Evolutionary conservation across 305 asterid species (phyloP), one percentile per base, ranked within the genome.

Genomic region (Euphrasia arctica): DNA sequence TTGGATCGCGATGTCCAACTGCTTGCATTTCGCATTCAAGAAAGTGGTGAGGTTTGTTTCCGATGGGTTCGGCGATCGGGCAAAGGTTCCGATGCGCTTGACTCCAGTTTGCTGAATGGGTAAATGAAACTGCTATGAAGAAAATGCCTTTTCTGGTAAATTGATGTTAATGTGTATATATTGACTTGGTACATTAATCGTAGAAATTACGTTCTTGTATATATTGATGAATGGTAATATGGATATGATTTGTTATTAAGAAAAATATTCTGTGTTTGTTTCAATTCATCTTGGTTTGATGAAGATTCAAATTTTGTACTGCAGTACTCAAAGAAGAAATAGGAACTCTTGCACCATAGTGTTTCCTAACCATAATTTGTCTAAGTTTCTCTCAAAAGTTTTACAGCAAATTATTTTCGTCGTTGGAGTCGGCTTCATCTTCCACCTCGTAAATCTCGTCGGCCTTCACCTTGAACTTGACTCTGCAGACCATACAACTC

Each of bases 1-100:
- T 58, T 88, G 86, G 96, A 81, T 89, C 15, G 89, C 87, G 28
- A 74, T 91, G 72, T 86, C 98, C 0, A 85, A 91, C 70, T 91
- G 98, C 79, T 79, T 91, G 85, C 89, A 83, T 71, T 91, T 86
- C 42, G 85, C 96, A 2, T 77, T 73, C 25, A 89, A 88, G 82
- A 91, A 81, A 69, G 81, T 88, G 68, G 79, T 73, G 72, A 85
- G 87, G 83, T 69, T 77, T 64, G 81, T 78, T 27, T 72, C 84
- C 8, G 85, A 70, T 47, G 85, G 88, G n/a, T 69, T 74, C 61
- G 86, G 80, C 60, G 88, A 80, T 72, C 75, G 88, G 56, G 84
- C 57, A 43, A 91, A 88, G 83, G 89, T 80, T 70, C 77, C 75
- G 0, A 74, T 87, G 69, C 77, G 73, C 62, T 67, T 81, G 72